Evolutionary conservation across 768 basidiomycete species (phyloP).

Genomic region (Strobilomyces dryophilus): DNA sequence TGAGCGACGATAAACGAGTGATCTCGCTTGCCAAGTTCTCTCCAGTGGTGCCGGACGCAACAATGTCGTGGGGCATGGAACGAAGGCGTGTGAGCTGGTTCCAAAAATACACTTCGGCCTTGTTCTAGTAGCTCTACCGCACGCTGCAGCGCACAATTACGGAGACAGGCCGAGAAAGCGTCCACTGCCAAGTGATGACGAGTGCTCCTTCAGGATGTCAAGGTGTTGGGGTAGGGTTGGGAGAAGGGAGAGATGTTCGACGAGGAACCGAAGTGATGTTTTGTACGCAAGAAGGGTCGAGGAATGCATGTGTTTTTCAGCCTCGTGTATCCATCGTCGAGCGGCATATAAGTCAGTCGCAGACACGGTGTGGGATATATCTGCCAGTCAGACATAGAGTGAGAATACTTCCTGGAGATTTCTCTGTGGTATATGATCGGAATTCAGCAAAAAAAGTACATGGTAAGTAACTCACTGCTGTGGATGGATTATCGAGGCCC

Average conservation of each 20-base stretch:
- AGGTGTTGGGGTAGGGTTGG: background rate
- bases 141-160: too few relatives aligned
- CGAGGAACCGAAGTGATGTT: background rate
- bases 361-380: background rate
- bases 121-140: background rate
- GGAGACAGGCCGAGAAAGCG: too few relatives aligned
- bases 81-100: background rate
- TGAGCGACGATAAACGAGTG: background rate
- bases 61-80: background rate
- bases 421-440: background rate
- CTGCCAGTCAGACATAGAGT: background rate
- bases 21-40: background rate
- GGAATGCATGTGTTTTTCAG: background rate
- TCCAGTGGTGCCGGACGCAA: background rate
- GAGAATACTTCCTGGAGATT: background rate
- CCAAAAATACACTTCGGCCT: background rate
- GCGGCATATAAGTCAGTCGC: background rate
- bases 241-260: background rate
- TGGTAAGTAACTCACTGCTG: background rate
- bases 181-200: too few relatives aligned
- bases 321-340: background rate
- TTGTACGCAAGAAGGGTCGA: background rate
- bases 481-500: background rate
- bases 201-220: too few relatives aligned
- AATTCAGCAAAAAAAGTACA: background rate